These are phyloP conservation scores for Phytophthora ramorum DNA, from an alignment of 352 stramenopile species.

Conservation along the genomic window DNA sequence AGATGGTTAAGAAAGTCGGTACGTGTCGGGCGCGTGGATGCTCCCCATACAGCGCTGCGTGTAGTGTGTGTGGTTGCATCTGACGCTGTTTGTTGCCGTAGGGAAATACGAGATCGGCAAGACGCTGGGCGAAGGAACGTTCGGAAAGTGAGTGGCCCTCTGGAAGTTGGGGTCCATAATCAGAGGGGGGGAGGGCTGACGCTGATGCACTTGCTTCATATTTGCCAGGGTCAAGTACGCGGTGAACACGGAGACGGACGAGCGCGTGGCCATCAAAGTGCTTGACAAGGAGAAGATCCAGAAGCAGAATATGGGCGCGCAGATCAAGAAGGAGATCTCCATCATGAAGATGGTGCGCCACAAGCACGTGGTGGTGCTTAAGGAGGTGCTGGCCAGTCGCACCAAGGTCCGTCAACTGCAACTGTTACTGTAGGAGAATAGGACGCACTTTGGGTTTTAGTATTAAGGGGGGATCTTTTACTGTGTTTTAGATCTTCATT, in stretches of 20 bases:
- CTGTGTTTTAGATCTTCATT: constrained; percentile 93
- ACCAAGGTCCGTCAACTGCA: constrained; percentile 88
- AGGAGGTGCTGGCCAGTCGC: constrained; percentile 91
- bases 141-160: constrained; percentile 91
- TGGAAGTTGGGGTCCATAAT: neutral
- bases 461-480: neutral
- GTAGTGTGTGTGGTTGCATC: neutral
- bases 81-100: constrained; percentile 31
- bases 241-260: constrained; percentile 95
- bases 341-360: constrained; percentile 98
- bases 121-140: constrained; percentile 96
- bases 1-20: constrained; percentile 74
- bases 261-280: constrained; percentile 97
- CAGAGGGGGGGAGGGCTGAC: neutral
- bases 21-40: constrained; percentile 8
- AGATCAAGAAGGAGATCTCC: constrained; percentile 99
- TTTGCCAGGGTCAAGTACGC: constrained; percentile 92
- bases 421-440: neutral
- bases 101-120: constrained; percentile 98
- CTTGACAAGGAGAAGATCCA: constrained; percentile 99
- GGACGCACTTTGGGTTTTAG: neutral
- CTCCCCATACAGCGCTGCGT: too few species aligned
- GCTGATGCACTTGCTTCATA: too few species aligned
- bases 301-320: constrained; percentile 98
- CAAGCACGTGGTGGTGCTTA: constrained; percentile 89